A percentile compares a stretch with the other conserved stretches of the same genome.
Evolutionary conservation across 495 filamentous ascomycete species (phyloP).

Genomic region (Annulohypoxylon stygium): DNA sequence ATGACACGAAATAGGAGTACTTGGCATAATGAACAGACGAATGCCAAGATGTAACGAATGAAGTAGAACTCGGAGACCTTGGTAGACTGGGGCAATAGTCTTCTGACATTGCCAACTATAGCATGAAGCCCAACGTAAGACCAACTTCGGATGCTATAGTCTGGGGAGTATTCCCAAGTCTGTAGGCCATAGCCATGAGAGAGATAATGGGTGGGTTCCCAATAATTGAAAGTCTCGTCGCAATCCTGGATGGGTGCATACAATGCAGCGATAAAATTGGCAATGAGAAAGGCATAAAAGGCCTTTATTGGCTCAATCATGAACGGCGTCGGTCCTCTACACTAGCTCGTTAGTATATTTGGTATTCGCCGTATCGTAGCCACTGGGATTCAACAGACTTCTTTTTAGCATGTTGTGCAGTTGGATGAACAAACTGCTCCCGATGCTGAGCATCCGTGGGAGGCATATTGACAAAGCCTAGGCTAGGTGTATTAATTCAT

Average conservation of each 20-base stretch:
- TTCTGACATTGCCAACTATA: slow-evolving; percentile 72
- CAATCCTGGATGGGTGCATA: slow-evolving; percentile 97
- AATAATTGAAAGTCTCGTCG: slow-evolving; percentile 99
- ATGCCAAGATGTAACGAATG: slow-evolving; percentile 78
- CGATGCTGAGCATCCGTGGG: slow-evolving; percentile 46
- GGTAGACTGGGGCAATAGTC: slow-evolving; percentile 69
- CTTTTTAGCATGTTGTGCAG: slow-evolving; percentile 61
- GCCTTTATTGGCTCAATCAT: slow-evolving; percentile 77
- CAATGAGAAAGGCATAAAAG: slow-evolving; percentile 80
- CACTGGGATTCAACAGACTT: slow-evolving; percentile 50
- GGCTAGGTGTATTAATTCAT: neutral
- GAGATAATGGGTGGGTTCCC: slow-evolving; percentile 97
- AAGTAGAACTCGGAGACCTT: slow-evolving; percentile 86
- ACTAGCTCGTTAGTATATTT: slow-evolving; percentile 27
- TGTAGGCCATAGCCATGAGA: slow-evolving; percentile 92
- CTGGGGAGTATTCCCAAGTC: slow-evolving; percentile 99
- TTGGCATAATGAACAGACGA: slow-evolving; percentile 83
- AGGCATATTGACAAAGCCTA: slow-evolving; percentile 50
- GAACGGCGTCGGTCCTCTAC: slow-evolving; percentile 67
- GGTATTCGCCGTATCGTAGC: neutral
- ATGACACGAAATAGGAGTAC: slow-evolving; percentile 82
- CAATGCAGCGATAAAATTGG: slow-evolving; percentile 81
- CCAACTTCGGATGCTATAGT: slow-evolving; percentile 97
- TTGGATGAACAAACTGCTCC: slow-evolving; percentile 57
- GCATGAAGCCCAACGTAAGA: slow-evolving; percentile 91